Evolutionary conservation across 2,329 filamentous ascomycete genomes (phyloP), one percentile per base, ranked within the genome.

Genomic region (Penicillium sp.): DNA sequence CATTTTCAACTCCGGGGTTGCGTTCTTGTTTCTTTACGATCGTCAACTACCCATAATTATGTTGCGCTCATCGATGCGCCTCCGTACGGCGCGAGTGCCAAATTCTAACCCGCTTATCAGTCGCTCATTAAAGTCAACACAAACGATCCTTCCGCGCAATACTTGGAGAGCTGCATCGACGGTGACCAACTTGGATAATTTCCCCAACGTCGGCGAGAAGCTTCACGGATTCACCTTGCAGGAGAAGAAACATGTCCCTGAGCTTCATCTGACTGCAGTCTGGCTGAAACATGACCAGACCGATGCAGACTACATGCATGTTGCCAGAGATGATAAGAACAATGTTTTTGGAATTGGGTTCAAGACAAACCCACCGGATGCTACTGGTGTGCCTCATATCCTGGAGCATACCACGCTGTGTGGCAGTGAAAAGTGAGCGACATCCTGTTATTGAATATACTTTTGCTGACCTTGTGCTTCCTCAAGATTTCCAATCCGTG

Each of bases 271-370:
- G 69, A 96, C 92, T 1, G 94, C 94, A 5, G 77, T 97, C 51
- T 90, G 95, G 61, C 83, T 99, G 61, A 87, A 90, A 69, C 94
- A 99, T 72, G 90, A 97, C 78, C 92, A 92, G 79, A 99, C 94
- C 0, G 91, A 92, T 58, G 94, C 94, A 61, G 91, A 99, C 65
- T 97, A 97, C 72, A 82, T 99, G 45, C 94, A 99, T 76, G 89
- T 99, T 66, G 93, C 92, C 16, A 84, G 93, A 66, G 92, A 97
- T 56, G 94, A 99, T 72, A 89, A 88, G 79, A 99, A 99, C 79
- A 99, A 99, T 89, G 94, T 97, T 72, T 99, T 99, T 77, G 95
- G 92, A 37, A 95, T 99, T 69, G 94, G 92, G 50, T 99, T 99
- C 85, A 97, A 97, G 84, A 99, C 94, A 24, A 97, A 97, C 72